Evolutionary conservation across 2,329 filamentous ascomycete genomes (phyloP), one percentile per base, ranked within the genome.

Genomic region (Cladosporium sp.): DNA sequence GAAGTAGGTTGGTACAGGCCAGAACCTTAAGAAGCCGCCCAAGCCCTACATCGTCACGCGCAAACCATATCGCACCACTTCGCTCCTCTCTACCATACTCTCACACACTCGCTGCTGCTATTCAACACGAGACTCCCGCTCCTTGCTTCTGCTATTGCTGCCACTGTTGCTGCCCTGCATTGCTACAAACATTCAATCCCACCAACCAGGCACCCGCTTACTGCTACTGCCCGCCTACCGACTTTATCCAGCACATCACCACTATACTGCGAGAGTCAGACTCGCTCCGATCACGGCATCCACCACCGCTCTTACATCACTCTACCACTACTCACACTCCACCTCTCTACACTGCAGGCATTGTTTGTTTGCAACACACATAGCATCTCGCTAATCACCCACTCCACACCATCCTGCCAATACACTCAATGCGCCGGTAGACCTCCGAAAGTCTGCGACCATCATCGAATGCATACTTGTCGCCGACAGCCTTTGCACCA

Each of bases 221-320:
- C 21, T 14, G 30, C 30, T 58, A 30, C 48, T 26, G 23, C 14
- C 25, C 49, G 16, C 18, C 25, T 26, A 53, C 25, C 16, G 21
- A 16, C 32, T 58, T 53, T 53, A 21, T 53, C 49, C 16, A 53
- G 16, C 49, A 30, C 49, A 53, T 32, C 49, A 53, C 49, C 49
- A 53, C 26, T 32, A 53, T 51, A 30, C 21, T n/a, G n/a, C 58
- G 11, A 8, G 59, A 63, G 26, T 61, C 36, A 57, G 48, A 43
- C 36, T 8, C 36, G 6, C 36, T 65, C 32, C 62, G 49, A 39
- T 63, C 48, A 56, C 59, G 58, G 61, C 61, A 67, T 62, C 54
- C 51, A 56, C 57, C 58, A 49, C 53, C 53, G 39, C 63, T 56
- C 48, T 48, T 54, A 48, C 66, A 51, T 51, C 49, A 59, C 54